A percentile compares a stretch with the other conserved stretches of the same genome.
phyloP scores from a whole-genome alignment of 2,329 filamentous ascomycete species.

The Aquanectria penicillioides region DNA sequence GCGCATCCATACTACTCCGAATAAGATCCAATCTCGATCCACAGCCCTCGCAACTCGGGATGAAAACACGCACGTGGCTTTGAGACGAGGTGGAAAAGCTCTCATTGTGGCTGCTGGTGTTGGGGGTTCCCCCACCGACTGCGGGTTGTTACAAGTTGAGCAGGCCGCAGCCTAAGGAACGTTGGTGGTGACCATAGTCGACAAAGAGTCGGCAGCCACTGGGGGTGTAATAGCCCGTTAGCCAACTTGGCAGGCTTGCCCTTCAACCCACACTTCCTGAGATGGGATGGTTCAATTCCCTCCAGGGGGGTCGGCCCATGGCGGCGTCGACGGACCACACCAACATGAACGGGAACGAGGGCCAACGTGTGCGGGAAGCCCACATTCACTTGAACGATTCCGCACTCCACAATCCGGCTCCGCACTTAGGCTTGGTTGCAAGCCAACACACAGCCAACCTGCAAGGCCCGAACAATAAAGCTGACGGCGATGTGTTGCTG shows the following conservation, averaged over 20 bases:
- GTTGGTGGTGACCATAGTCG: no score
- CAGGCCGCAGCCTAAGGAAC: no score
- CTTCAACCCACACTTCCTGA: no score
- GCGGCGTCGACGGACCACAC: neutral
- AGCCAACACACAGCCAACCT: neutral
- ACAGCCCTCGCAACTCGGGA: neutral
- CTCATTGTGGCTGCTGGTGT: constrained; percentile 1
- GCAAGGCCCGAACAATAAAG: neutral
- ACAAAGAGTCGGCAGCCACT: no score
- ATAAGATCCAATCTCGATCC: neutral
- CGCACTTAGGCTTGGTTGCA: constrained; percentile 2
- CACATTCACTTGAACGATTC: constrained; percentile 3
- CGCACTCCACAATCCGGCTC: constrained; percentile 10
- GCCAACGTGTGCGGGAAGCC: constrained; percentile 8
- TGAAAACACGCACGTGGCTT: constrained; percentile 16
- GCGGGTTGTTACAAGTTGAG: no score
- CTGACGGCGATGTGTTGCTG: neutral
- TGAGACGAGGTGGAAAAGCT: constrained; percentile 8
- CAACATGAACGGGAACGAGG: neutral
- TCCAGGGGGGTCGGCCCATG: neutral
- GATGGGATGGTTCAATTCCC: no score
- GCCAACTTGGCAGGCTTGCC: no score
- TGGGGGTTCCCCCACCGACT: no score
- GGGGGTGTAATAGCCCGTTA: no score
- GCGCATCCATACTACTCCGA: neutral